Evolutionary conservation across 106 monocot genomes (phyloP).

Genomic region (Dioscorea alata): DNA sequence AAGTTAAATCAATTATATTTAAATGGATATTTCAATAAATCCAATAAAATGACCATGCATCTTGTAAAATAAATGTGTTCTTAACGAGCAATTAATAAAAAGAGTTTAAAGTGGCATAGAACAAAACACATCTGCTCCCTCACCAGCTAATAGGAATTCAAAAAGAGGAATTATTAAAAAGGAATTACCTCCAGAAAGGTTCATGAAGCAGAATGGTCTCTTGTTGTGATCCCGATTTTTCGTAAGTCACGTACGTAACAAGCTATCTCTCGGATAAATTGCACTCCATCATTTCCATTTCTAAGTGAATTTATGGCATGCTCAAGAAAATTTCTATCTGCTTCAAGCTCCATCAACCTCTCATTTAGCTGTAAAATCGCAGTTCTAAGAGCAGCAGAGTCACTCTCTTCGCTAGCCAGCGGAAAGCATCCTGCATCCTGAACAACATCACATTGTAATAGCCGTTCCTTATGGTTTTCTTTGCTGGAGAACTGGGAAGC

Average conservation of each 20-base stretch:
- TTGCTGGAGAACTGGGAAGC: not conserved
- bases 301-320: conserved; percentile 59
- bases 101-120: no score
- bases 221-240: conserved; percentile 25
- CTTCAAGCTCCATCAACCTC: conserved; percentile 65
- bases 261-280: conserved; percentile 62
- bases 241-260: conserved; percentile 48
- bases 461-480: conserved; percentile 1
- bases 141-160: not conserved
- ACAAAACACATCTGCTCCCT: no score
- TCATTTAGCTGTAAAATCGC: conserved; percentile 45
- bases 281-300: conserved; percentile 52
- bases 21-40: no score
- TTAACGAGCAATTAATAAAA: no score
- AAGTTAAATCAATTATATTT: no score
- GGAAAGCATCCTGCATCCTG: not conserved
- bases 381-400: conserved; percentile 24
- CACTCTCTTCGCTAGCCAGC: conserved; percentile 5
- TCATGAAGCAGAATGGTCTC: conserved; percentile 1
- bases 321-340: conserved; percentile 66
- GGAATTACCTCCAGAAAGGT: not conserved
- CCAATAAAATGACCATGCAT: no score
- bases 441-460: not conserved
- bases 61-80: no score
- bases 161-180: not conserved